Percentiles rank a stretch among this genome's conserved stretches.
Conservation (phyloP, 805 yeast species). For the Debaryomyces prosopidis region DNA sequence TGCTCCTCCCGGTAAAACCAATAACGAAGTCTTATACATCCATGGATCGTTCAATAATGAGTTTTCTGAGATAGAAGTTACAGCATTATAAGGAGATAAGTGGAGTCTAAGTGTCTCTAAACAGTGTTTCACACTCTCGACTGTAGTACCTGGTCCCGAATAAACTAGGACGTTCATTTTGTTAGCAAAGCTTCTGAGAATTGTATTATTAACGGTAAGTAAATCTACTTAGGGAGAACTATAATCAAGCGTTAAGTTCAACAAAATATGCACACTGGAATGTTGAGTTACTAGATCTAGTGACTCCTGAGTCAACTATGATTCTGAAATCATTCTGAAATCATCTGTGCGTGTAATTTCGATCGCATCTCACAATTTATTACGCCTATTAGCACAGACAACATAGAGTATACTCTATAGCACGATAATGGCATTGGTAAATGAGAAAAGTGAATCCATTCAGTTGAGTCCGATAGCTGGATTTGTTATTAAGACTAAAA, state of each 20-base stretch:
- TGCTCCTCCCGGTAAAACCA: conserved; percentile 97
- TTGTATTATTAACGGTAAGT: neutral
- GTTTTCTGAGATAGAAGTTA: conserved; percentile 62
- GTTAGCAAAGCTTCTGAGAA: neutral
- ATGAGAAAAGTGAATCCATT: conserved; percentile 14
- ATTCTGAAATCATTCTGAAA: no score
- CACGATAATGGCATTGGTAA: conserved; percentile 4
- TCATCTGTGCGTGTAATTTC: neutral
- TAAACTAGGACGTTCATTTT: conserved; percentile 40
- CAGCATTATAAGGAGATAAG: conserved; percentile 88
- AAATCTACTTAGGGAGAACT: no score
- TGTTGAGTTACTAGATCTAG: no score
- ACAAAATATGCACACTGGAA: no score
- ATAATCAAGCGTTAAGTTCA: no score
- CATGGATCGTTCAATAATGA: conserved; percentile 82
- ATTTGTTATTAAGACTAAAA: conserved; percentile 69
- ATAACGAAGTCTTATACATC: conserved; percentile 72
- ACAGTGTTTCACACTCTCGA: conserved; percentile 83
- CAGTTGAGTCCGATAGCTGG: conserved; percentile 57
- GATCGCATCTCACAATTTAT: neutral
- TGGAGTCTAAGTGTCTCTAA: conserved; percentile 71
- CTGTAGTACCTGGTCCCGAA: conserved; percentile 75
- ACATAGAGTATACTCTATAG: neutral
- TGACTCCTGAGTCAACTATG: no score
- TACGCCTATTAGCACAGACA: no score